Conservation (phyloP, 1,284 basidiomycete species). For the Naganishia liquefaciens region DNA sequence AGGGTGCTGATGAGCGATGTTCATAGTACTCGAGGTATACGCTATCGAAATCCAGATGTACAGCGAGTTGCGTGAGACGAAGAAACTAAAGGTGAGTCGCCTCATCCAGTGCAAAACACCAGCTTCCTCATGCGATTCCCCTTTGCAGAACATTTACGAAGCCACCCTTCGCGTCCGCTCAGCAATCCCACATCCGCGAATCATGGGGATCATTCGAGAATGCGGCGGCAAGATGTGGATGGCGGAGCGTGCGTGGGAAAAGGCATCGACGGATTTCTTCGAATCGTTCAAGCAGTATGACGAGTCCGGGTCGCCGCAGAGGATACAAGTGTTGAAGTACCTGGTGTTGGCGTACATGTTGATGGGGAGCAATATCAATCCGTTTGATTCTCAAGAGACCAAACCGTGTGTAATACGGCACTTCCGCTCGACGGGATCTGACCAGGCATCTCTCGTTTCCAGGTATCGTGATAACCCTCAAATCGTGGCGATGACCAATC, state of each 20-base stretch:
- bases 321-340: constrained; percentile 98
- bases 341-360: constrained; percentile 98
- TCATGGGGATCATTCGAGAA: constrained; percentile 98
- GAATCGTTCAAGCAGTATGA: constrained; percentile 99
- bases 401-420: constrained; percentile 69
- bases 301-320: constrained; percentile 92
- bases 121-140: not conserved
- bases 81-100: constrained; percentile 78
- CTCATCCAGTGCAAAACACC: constrained; percentile 4
- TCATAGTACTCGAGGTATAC: constrained; percentile 86
- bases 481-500: constrained; percentile 95
- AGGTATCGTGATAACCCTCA: constrained; percentile 95
- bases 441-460: constrained; percentile 8
- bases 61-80: constrained; percentile 90
- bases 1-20: not conserved
- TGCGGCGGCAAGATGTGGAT: constrained; percentile 99
- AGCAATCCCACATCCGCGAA: constrained; percentile 96
- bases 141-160: constrained; percentile 85
- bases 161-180: constrained; percentile 89
- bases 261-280: constrained; percentile 96
- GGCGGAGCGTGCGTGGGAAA: constrained; percentile 96
- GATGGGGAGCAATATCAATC: constrained; percentile 96
- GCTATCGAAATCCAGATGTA: constrained; percentile 99
- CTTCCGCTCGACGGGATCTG: not conserved
- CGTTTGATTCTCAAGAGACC: constrained; percentile 98